phyloP scores from a whole-genome alignment of 768 basidiomycete genomes.

The Termitomyces eurrhizus region DNA sequence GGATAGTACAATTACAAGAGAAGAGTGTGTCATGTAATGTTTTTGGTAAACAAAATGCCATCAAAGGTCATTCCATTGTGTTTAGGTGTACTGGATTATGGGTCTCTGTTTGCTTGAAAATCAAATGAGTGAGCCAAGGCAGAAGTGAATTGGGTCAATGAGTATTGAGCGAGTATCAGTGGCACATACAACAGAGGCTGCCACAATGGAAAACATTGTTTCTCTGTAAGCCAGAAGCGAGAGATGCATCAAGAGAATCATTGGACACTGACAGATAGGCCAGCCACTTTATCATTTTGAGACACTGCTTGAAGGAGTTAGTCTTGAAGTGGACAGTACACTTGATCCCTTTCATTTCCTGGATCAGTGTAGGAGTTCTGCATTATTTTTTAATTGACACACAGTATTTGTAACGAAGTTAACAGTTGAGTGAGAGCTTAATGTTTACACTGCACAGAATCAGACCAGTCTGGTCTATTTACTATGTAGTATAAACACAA shows the following conservation, averaged over 20 bases:
- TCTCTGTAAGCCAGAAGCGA: constrained; percentile 9
- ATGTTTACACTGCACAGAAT: too few relatives aligned
- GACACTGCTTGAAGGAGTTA: neutral
- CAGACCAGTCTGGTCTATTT: too few relatives aligned
- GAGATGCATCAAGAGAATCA: constrained; percentile 12
- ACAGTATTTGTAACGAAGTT: too few relatives aligned
- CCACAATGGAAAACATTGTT: constrained; percentile 12
- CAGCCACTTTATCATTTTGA: neutral
- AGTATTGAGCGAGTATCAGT: neutral
- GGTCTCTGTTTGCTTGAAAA: constrained; percentile 33
- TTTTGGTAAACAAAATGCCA: too few relatives aligned
- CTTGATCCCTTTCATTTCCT: neutral
- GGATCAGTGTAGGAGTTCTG: neutral
- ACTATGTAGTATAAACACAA: too few relatives aligned
- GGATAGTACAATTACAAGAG: too few relatives aligned
- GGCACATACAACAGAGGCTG: constrained; percentile 13
- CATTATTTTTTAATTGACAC: neutral
- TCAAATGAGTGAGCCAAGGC: constrained; percentile 24
- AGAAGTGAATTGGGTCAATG: neutral
- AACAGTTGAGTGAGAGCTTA: too few relatives aligned
- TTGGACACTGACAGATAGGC: neutral
- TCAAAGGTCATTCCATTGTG: too few relatives aligned
- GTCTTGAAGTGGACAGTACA: neutral
- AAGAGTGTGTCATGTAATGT: too few relatives aligned
- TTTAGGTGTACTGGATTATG: constrained; percentile 24